Evolutionary conservation across 495 filamentous ascomycete species (phyloP), one percentile per base, ranked within the genome.

Genomic region (Penicillium samsonianum): DNA sequence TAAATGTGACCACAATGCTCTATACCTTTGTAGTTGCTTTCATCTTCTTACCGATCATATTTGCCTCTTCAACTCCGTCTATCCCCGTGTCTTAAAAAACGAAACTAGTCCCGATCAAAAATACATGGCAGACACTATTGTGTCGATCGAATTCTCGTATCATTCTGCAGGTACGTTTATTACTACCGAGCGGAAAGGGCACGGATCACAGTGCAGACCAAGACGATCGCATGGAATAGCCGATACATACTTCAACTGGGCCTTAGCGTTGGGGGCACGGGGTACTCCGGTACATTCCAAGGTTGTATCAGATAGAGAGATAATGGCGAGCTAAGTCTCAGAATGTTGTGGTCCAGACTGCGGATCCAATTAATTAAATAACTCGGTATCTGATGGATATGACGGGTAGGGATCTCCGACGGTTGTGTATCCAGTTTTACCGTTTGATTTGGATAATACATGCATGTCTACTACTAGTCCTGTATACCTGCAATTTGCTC

Each of bases 361-460:
- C 2, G 16, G 16, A 38, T 8, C 35, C 16, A 38, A 38, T 35
- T 35, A n/a, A 35, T 2, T 38, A 38, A 38, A 38, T 17, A 3
- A 38, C 16, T 50, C 25, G 44, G 61, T 60, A 63, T 57, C 56
- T 57, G 53, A 55, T 63, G 61, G 53, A 60, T 44, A 64, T 59
- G 56, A 47, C 56, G 51, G 58, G 57, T 48, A 60, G 57, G 63
- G 63, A 65, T 65, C 63, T 65, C 57, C 63, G 58, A 23, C 33
- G 26, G 17, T 52, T 51, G 53, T 48, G 50, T 58, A 51, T 52
- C 50, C 54, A 57, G 48, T 55, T 38, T 50, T 33, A 31, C 30
- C 30, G 11, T 33, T 46, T 44, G 20, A 37, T 33, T 30, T 35
- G 20, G 37, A 19, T 30, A 37, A 7, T 20, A 10, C 41, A 10